A percentile compares a stretch with the other conserved stretches of the same genome.
phyloP scores from a whole-genome alignment of 176 grass and related monocot species.

The Typha latifolia region DNA sequence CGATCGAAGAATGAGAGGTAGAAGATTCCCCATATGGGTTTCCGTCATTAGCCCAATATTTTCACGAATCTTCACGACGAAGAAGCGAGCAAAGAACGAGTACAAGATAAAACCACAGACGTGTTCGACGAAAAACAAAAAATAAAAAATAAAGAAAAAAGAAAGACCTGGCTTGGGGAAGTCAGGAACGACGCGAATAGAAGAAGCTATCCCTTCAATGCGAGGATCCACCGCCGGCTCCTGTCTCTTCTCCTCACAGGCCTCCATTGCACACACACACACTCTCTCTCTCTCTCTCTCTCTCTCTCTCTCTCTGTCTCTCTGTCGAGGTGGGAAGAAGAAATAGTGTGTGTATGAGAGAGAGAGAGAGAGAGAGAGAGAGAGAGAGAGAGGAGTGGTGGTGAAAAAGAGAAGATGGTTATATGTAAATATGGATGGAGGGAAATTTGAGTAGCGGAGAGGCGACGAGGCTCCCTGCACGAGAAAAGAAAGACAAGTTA shows the following conservation, averaged over 20 bases:
- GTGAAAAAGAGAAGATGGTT: neutral
- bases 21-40: too few species aligned
- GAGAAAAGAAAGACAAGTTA: slow-evolving; percentile 3
- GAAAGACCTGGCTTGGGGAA: slow-evolving; percentile 81
- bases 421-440: neutral
- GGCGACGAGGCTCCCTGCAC: slow-evolving; percentile 1
- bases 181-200: slow-evolving; percentile 89
- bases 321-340: neutral
- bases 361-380: neutral
- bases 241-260: neutral
- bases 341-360: neutral
- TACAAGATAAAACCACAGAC: neutral
- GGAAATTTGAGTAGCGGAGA: neutral
- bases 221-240: slow-evolving; percentile 45
- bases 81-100: neutral
- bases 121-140: neutral
- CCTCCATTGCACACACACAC: slow-evolving; percentile 6
- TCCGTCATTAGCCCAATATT: too few species aligned
- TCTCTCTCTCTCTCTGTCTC: neutral
- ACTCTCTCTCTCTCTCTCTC: neutral
- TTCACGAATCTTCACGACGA: neutral
- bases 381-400: neutral
- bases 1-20: too few species aligned
- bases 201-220: slow-evolving; percentile 58
- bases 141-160: neutral